Percentiles rank a stretch among this genome's conserved stretches.
These are phyloP conservation scores for Colletotrichum limetticola DNA, from an alignment of 2,329 filamentous ascomycete species.

Conservation along the genomic window DNA sequence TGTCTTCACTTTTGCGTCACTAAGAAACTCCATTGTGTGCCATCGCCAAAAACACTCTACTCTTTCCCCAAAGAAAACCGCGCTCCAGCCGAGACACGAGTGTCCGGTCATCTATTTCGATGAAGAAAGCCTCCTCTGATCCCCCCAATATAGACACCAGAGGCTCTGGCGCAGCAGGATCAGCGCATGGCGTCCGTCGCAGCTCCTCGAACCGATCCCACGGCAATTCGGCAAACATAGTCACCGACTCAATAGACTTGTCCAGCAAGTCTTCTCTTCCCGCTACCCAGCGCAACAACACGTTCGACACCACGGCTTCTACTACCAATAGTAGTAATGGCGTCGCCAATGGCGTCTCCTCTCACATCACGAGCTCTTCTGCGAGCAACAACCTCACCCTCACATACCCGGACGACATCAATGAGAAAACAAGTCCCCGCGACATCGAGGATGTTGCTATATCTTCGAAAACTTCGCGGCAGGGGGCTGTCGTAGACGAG, in stretches of 20 bases:
- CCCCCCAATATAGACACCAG: slow-evolving; percentile 65
- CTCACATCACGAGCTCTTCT: slow-evolving; percentile 38
- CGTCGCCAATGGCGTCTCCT: slow-evolving; percentile 35
- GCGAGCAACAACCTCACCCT: slow-evolving; percentile 39
- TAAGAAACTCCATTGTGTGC: neutral
- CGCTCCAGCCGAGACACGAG: slow-evolving; percentile 31
- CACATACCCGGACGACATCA: slow-evolving; percentile 5
- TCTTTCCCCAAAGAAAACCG: neutral
- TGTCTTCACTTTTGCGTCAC: slow-evolving; percentile 16
- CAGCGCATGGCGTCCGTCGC: slow-evolving; percentile 63
- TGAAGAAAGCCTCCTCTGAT: slow-evolving; percentile 69
- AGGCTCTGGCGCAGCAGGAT: slow-evolving; percentile 64
- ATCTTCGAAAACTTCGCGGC: slow-evolving; percentile 62
- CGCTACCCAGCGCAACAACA: slow-evolving; percentile 35
- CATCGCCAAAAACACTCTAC: neutral
- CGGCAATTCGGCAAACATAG: slow-evolving; percentile 43
- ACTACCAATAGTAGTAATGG: slow-evolving; percentile 23
- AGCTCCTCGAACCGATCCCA: slow-evolving; percentile 50
- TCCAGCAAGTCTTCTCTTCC: slow-evolving; percentile 34
- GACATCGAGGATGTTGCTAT: slow-evolving; percentile 34
- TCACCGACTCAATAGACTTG: slow-evolving; percentile 17
- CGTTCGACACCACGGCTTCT: slow-evolving; percentile 28
- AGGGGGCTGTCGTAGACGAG: slow-evolving; percentile 66
- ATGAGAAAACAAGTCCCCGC: slow-evolving; percentile 11
- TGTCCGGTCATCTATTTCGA: slow-evolving; percentile 58